Evolutionary conservation across 192 early-diverging fungal species (phyloP).

Genomic region (Pilaira anomala): DNA sequence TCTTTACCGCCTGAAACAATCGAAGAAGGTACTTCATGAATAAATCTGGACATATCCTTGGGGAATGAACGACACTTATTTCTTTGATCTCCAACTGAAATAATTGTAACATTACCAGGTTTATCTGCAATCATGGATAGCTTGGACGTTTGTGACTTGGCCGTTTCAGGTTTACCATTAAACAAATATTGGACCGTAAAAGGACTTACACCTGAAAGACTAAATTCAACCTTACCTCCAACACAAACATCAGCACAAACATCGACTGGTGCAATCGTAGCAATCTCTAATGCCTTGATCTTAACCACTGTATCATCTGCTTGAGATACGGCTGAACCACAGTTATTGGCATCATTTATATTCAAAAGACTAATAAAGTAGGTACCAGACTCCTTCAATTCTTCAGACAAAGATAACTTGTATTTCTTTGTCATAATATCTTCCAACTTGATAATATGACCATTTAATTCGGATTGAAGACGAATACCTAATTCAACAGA

Average conservation of each 20-base stretch:
- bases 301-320: constrained; percentile 5
- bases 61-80: constrained; percentile 42
- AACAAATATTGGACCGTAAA: constrained; percentile 38
- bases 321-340: constrained; percentile 11
- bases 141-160: constrained; percentile 20
- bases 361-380: constrained; percentile 35
- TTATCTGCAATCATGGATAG: constrained; percentile 41
- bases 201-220: constrained; percentile 30
- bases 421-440: constrained; percentile 30
- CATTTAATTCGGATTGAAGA: constrained; percentile 21
- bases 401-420: constrained; percentile 16
- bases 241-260: constrained; percentile 37
- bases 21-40: constrained; percentile 41
- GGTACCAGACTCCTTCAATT: constrained; percentile 28
- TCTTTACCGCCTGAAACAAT: constrained; percentile 41
- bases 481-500: constrained; percentile 27
- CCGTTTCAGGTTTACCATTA: constrained; percentile 23
- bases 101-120: constrained; percentile 46
- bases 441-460: constrained; percentile 17
- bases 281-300: constrained; percentile 32
- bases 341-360: constrained; percentile 39
- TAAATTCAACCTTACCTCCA: constrained; percentile 37
- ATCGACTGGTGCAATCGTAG: constrained; percentile 30
- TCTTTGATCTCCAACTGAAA: constrained; percentile 41
- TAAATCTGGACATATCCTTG: constrained; percentile 32